Evolutionary conservation across 2,329 filamentous ascomycete species (phyloP), one percentile per base, ranked within the genome.

Genomic region (Fonsecaea pugnacius): DNA sequence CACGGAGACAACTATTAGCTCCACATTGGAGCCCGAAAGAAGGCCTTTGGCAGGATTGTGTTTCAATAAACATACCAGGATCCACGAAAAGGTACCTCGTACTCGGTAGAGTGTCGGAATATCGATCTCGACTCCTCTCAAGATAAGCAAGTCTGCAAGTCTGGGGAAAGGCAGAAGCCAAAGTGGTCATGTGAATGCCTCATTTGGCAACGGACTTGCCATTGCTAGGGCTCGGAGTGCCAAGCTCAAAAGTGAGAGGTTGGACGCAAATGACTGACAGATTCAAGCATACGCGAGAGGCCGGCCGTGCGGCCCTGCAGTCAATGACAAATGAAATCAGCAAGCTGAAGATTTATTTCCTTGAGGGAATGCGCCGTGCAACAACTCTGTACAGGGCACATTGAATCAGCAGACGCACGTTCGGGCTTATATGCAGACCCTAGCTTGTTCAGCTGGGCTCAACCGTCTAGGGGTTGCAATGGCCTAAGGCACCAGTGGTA

Each of bases 241-340:
- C 62, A 60, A 64, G 62, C 62, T 52, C 2, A 38, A 63, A 56
- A 50, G 33, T 56, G 57, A 60, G 56, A 56, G 62, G 62, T 30
- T 64, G 62, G 38, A 56, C 14, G 62, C 51, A 38, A 12, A 51
- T 53, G n/a, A 52, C 50, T 38, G 27, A 9, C 56, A 36, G 46
- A 58, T 24, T 24, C 43, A 18, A 36, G 43, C 18, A 18, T 30
- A 16, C 36, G 33, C 43, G 46, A 48, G 36, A 32, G 36, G 32
- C 43, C n/a, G n/a, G 32, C 12, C 18, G 4, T 35, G 57, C 43
- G n/a, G 32, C 12, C 18, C 8, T 35, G 57, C 43, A 14, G 18
- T n/a, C 57, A 52, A 12, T 33, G 50, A 48, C 57, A 30, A 59
- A 59, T 59, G 57, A 52, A 51, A 14, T 14, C 6, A 24, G 7